Conservation (phyloP, 306 rosid genomes). For the Dicorynia guianensis region DNA sequence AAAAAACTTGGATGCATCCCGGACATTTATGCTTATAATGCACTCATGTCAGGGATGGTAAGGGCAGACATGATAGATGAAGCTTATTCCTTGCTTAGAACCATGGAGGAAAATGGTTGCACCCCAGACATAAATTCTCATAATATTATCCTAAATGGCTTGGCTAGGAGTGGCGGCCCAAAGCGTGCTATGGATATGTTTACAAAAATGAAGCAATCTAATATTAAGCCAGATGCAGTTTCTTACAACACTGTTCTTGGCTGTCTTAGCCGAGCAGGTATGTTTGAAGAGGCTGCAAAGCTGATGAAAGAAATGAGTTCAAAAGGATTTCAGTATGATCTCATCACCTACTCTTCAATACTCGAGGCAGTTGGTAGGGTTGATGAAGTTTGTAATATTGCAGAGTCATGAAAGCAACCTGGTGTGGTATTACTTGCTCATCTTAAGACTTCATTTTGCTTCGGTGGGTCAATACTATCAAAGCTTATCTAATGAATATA, state of each 20-base stretch:
- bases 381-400: slow-evolving; percentile 57
- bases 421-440: not conserved
- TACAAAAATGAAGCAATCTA: slow-evolving; percentile 65
- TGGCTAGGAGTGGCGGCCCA: slow-evolving; percentile 81
- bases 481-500: not conserved
- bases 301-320: slow-evolving; percentile 91
- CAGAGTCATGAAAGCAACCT: slow-evolving; percentile 35
- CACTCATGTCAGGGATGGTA: slow-evolving; percentile 94
- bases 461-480: not conserved
- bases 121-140: slow-evolving; percentile 79
- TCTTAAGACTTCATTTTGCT: no score
- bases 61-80: slow-evolving; percentile 80
- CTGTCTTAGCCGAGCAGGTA: slow-evolving; percentile 88
- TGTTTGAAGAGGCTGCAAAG: slow-evolving; percentile 89
- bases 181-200: slow-evolving; percentile 80
- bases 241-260: slow-evolving; percentile 88
- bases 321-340: slow-evolving; percentile 75
- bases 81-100: slow-evolving; percentile 73
- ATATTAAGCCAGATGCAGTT: slow-evolving; percentile 74
- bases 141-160: slow-evolving; percentile 80
- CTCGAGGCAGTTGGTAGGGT: slow-evolving; percentile 97
- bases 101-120: slow-evolving; percentile 86
- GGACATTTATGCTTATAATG: slow-evolving; percentile 86
- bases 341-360: slow-evolving; percentile 86
- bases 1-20: slow-evolving; percentile 82